Evolutionary conservation across 768 basidiomycete genomes (phyloP), one percentile per base, ranked within the genome.

Genomic region (Russula abietina): DNA sequence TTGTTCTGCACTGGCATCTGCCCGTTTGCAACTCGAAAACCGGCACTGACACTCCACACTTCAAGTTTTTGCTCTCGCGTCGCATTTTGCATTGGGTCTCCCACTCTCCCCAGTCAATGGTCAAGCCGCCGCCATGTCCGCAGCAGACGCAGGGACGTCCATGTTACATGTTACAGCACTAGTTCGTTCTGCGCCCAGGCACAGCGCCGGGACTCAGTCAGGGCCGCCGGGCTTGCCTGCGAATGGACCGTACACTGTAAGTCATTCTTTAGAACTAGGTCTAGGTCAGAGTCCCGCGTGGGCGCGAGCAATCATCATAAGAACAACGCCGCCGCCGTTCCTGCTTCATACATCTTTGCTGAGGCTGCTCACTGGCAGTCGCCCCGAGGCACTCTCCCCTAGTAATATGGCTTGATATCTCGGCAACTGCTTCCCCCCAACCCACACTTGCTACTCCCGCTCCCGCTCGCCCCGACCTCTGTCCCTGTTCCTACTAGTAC

Each of bases 181-280:
- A n/a, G n/a, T n/a, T n/a, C n/a, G n/a, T n/a, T n/a, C n/a, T n/a
- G n/a, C n/a, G n/a, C n/a, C n/a, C n/a, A n/a, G n/a, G n/a, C n/a
- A n/a, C n/a, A n/a, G n/a, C n/a, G n/a, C n/a, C n/a, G n/a, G n/a
- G 28, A 30, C 28, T 30, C 28, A 30, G 28, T 30, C 28, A 30
- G 5, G 28, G n/a, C n/a, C n/a, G n/a, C n/a, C n/a, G n/a, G n/a
- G 28, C 5, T 30, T 30, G 49, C 43, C 56, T 10, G 43, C 61
- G 28, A 57, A 48, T 19, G 65, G 65, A 8, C 65, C 65, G 2
- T 66, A 66, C n/a, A n/a, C n/a, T n/a, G n/a, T 62, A 66, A 33
- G 48, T 66, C 65, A 16, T 38, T 64, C 26, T 66, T 66, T 39
- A 52, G 65, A 24, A 62, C 65, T 4, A 16, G 28, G 28, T 30